Conservation (phyloP, 2,329 filamentous ascomycete species). For the Ceratocystis variospora region DNA sequence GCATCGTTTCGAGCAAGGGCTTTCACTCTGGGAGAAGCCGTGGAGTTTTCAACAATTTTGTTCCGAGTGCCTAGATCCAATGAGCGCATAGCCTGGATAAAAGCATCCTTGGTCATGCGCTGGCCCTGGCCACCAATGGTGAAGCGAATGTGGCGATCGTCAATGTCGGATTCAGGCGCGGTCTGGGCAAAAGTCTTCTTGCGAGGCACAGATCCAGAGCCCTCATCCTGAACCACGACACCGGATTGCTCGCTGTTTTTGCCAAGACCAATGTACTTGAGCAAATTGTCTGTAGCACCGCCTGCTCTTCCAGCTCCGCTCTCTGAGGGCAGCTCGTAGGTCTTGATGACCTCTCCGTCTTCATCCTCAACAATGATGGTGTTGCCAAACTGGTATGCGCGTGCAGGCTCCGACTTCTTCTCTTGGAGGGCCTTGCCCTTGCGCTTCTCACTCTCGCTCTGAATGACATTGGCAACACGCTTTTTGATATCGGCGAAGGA, state of each 20-base stretch:
- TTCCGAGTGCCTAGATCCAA: conserved; percentile 52
- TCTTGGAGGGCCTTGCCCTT: conserved; percentile 44
- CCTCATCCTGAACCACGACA: conserved; percentile 15
- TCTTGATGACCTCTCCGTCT: conserved; percentile 74
- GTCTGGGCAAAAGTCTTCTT: conserved; percentile 28
- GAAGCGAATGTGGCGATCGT: conserved; percentile 61
- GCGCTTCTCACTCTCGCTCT: conserved; percentile 47
- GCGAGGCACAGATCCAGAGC: conserved; percentile 23
- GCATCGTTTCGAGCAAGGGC: conserved; percentile 34
- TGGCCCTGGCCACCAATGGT: conserved; percentile 59
- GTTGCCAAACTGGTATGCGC: conserved; percentile 75
- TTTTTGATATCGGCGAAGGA: conserved; percentile 34
- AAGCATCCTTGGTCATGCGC: conserved; percentile 68
- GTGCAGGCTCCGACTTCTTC: conserved; percentile 54
- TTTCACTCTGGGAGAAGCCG: conserved; percentile 36
- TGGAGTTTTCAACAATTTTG: conserved; percentile 40
- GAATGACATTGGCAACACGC: conserved; percentile 38
- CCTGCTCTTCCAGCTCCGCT: conserved; percentile 25
- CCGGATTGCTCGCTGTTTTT: conserved; percentile 21
- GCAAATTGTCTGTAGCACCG: conserved; percentile 27
- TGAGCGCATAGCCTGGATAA: conserved; percentile 58
- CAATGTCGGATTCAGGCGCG: conserved; percentile 38
- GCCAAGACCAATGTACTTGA: conserved; percentile 42
- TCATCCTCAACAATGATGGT: conserved; percentile 81
- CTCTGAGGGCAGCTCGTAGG: conserved; percentile 56